These are phyloP conservation scores for Candida maesae DNA, from an alignment of 805 yeast genomes.

Conservation along the genomic window DNA sequence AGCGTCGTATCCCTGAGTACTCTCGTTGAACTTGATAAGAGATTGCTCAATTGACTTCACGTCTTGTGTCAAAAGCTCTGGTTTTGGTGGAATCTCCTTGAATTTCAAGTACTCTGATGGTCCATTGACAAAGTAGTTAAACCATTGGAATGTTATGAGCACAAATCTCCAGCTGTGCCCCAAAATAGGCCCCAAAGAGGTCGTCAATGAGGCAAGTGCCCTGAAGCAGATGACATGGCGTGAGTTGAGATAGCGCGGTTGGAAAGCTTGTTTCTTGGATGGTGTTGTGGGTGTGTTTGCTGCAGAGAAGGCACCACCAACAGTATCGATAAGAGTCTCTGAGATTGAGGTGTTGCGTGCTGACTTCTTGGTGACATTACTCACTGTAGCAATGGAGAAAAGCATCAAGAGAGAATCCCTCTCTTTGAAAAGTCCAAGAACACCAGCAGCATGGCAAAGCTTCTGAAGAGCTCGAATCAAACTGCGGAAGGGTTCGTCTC, in stretches of 20 bases:
- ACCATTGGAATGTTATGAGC: constrained; percentile 71
- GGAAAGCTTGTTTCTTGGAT: constrained; percentile 18
- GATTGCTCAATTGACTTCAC: constrained; percentile 50
- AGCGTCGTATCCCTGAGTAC: constrained; percentile 52
- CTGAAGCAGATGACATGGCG: constrained; percentile 74
- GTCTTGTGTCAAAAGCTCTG: constrained; percentile 44
- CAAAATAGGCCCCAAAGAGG: constrained; percentile 76
- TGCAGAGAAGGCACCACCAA: constrained; percentile 15
- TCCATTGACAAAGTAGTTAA: constrained; percentile 67
- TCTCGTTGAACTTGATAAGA: constrained; percentile 56
- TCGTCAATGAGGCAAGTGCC: constrained; percentile 72
- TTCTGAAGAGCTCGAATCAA: constrained; percentile 74
- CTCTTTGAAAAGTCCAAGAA: constrained; percentile 51
- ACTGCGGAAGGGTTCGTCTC: constrained; percentile 63
- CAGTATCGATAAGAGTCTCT: constrained; percentile 48
- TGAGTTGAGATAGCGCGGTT: constrained; percentile 49
- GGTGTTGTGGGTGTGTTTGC: constrained; percentile 8
- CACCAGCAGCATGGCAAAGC: constrained; percentile 77
- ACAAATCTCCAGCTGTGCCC: constrained; percentile 63
- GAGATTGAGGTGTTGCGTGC: constrained; percentile 40
- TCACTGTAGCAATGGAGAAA: constrained; percentile 44
- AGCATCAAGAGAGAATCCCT: constrained; percentile 54
- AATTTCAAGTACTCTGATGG: constrained; percentile 37
- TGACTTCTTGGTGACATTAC: constrained; percentile 33
- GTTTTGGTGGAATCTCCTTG: constrained; percentile 39